Percentiles rank a stretch among this genome's conserved stretches.
Evolutionary conservation across 345 rosid species (phyloP).

Genomic region (Aquilaria malaccensis): DNA sequence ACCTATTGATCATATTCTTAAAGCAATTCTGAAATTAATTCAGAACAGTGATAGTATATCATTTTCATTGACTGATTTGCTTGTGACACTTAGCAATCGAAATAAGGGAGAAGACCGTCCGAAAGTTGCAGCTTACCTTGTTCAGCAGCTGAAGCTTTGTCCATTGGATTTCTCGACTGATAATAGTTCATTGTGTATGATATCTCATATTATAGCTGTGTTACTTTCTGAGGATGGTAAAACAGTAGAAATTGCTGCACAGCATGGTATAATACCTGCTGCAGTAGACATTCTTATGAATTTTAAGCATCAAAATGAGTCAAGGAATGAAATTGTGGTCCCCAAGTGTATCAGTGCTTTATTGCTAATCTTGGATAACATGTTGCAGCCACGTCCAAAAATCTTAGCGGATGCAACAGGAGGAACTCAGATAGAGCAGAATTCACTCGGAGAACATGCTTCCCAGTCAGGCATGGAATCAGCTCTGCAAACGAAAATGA

Average conservation of each 20-base stretch:
- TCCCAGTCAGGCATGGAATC: constrained; percentile 29
- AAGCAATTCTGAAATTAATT: constrained; percentile 68
- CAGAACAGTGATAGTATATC: constrained; percentile 67
- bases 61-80: constrained; percentile 81
- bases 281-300: constrained; percentile 61
- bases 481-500: constrained; percentile 27
- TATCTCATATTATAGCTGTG: constrained; percentile 77
- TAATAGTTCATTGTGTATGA: constrained; percentile 62
- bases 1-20: constrained; percentile 83
- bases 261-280: constrained; percentile 53
- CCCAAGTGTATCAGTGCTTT: constrained; percentile 85
- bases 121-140: constrained; percentile 65
- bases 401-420: constrained; percentile 37
- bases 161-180: constrained; percentile 63
- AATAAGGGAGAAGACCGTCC: constrained; percentile 89
- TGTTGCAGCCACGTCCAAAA: constrained; percentile 71
- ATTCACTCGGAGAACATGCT: constrained; percentile 30
- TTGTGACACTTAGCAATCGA: constrained; percentile 79
- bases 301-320: constrained; percentile 49
- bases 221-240: constrained; percentile 78
- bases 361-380: constrained; percentile 73
- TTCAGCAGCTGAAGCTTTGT: constrained; percentile 79
- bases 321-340: constrained; percentile 42
- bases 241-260: constrained; percentile 74
- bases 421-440: constrained; percentile 37